These are phyloP conservation scores for Macadamia tetraphylla DNA, from an alignment of 164 flowering plant species.

Conservation along the genomic window DNA sequence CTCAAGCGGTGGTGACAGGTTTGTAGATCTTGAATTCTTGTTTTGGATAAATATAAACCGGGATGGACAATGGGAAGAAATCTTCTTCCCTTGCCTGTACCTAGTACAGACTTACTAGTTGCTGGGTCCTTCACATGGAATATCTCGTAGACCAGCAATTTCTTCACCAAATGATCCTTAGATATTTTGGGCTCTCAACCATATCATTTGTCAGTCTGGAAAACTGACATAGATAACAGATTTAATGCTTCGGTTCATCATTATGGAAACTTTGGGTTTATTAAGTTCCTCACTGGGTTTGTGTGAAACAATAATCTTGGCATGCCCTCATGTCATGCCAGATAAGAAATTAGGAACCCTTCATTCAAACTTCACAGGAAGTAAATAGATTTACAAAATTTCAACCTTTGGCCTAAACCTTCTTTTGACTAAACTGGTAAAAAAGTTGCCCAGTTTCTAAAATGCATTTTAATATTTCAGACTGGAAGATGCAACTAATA, in stretches of 20 bases:
- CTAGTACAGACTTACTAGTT: not conserved
- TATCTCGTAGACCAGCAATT: too few species aligned
- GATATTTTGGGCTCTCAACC: not conserved
- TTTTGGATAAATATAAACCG: not conserved
- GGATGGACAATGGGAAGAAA: not conserved
- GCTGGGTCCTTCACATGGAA: not conserved
- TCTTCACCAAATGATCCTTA: not conserved
- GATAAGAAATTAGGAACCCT: too few species aligned
- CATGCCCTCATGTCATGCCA: too few species aligned
- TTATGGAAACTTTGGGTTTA: too few species aligned
- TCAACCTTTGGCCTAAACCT: too few species aligned
- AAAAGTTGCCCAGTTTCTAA: not conserved
- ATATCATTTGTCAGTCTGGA: too few species aligned
- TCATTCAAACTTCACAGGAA: too few species aligned
- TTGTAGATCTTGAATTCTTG: conserved; percentile 11
- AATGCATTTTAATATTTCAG: not conserved
- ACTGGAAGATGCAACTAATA: not conserved
- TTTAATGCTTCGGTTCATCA: too few species aligned
- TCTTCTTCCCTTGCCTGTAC: not conserved
- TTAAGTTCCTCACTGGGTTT: too few species aligned
- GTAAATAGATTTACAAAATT: too few species aligned
- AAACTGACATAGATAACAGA: too few species aligned
- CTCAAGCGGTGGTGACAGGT: conserved; percentile 54
- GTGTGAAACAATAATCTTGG: too few species aligned
- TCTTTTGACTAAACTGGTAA: not conserved